Conservation (phyloP, 2,329 filamentous ascomycete genomes). For the Colletotrichum spinosum region DNA sequence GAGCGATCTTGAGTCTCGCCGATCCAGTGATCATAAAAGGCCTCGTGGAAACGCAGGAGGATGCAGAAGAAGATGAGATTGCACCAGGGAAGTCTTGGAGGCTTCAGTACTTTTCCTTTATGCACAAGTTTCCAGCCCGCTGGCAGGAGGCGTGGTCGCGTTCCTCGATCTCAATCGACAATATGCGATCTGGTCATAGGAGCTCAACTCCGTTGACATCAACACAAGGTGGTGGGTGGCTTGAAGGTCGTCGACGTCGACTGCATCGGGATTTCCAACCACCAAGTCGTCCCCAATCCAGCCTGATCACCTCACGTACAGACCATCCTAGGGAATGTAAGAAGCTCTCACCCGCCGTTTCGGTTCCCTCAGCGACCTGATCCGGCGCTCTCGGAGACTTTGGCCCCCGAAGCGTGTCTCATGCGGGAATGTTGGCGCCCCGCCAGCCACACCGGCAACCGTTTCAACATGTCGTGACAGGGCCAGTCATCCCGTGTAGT, state of each 20-base stretch:
- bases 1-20: no score
- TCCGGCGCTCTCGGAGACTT: background rate
- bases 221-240: background rate
- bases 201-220: background rate
- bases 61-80: no score
- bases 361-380: background rate
- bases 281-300: slow-evolving; percentile 1
- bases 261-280: slow-evolving; percentile 15
- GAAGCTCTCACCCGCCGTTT: slow-evolving; percentile 9
- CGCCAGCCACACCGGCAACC: slow-evolving; percentile 30
- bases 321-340: slow-evolving; percentile 24
- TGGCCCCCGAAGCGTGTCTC: background rate
- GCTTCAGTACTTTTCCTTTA: no score
- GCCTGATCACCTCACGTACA: background rate
- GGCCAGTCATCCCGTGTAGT: slow-evolving; percentile 17
- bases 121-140: no score
- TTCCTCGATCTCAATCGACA: no score
- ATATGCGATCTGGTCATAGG: no score
- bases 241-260: background rate
- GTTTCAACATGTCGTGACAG: slow-evolving; percentile 10
- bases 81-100: no score
- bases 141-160: no score
- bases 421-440: slow-evolving; percentile 23
- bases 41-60: no score
- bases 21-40: no score